These are phyloP conservation scores for Myrica gale DNA, from an alignment of 306 rosid genomes.

Conservation along the genomic window DNA sequence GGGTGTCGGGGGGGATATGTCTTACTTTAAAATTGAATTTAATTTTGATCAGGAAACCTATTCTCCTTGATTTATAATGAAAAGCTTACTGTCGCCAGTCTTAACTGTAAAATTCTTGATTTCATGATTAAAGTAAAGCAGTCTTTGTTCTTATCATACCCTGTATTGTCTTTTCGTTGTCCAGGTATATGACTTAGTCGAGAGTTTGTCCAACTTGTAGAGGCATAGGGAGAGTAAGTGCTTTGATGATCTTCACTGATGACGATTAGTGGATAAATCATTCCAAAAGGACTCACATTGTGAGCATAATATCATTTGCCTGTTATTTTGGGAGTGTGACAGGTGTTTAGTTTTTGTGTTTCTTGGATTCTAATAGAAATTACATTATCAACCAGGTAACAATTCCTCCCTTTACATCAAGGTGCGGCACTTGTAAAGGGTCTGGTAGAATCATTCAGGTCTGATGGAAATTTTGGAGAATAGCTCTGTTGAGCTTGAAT, in stretches of 20 bases:
- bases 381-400: no score
- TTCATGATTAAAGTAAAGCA: slow-evolving; percentile 21
- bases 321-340: not conserved
- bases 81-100: not conserved
- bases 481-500: no score
- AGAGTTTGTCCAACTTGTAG: slow-evolving; percentile 82
- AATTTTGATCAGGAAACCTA: not conserved
- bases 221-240: slow-evolving; percentile 94
- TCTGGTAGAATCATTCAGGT: no score
- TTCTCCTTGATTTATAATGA: not conserved
- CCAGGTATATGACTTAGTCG: slow-evolving; percentile 26
- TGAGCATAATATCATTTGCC: slow-evolving; percentile 16
- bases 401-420: no score
- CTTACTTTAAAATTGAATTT: not conserved
- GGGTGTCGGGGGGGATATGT: no score
- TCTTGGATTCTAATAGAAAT: no score
- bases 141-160: slow-evolving; percentile 12
- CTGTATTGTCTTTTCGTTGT: not conserved
- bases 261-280: slow-evolving; percentile 24
- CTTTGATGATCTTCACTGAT: slow-evolving; percentile 33
- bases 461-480: no score
- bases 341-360: no score
- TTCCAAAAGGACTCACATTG: slow-evolving; percentile 23
- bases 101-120: not conserved
- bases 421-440: no score